Base-by-base conservation (phyloP, 495 filamentous ascomycete genomes). In the Talaromyces trachyspermus region DNA sequence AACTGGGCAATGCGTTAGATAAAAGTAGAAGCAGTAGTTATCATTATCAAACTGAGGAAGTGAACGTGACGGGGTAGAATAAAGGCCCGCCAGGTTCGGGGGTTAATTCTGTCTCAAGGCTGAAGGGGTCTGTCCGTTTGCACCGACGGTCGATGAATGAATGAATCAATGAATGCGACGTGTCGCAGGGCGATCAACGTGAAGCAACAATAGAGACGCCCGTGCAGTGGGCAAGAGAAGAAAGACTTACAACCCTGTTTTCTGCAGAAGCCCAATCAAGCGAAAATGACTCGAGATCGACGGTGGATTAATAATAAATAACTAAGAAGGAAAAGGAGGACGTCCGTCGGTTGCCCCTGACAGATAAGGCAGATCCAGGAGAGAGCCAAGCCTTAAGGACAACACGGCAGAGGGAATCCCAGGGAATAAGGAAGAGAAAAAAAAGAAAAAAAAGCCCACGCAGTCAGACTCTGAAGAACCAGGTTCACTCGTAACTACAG, bases 271-370 rank as follows among this genome's bases (percentile, higher is more conserved):
- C 25, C 7, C 39, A 27, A 25, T 26, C 10, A 24, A 17, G 23
- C 25, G 35, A 40, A 42, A 45, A 41, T 37, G 36, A 11, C 43
- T 62, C 27, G 43, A 46, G 43, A 37, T 43, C 49, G 45, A 43
- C 45, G 45, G 43, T 35, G 36, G 47, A 40, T 39, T 47, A 44
- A 52, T 46, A 23, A 43, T 47, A 33, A n/a, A 26, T 24, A 49
- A 47, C 19, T 39, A 26, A n/a, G n/a, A n/a, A n/a, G n/a, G n/a
- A n/a, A n/a, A n/a, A n/a, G n/a, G n/a, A n/a, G n/a, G n/a, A n/a
- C n/a, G n/a, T n/a, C n/a, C n/a, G n/a, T n/a, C n/a, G n/a, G n/a
- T n/a, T n/a, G n/a, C 41, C 38, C 44, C 49, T 44, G 50, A 49
- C 56, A n/a, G n/a, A n/a, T n/a, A n/a, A n/a, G n/a, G n/a, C n/a